Conservation (phyloP, 2,329 filamentous ascomycete species). For the Fusarium nurragi region DNA sequence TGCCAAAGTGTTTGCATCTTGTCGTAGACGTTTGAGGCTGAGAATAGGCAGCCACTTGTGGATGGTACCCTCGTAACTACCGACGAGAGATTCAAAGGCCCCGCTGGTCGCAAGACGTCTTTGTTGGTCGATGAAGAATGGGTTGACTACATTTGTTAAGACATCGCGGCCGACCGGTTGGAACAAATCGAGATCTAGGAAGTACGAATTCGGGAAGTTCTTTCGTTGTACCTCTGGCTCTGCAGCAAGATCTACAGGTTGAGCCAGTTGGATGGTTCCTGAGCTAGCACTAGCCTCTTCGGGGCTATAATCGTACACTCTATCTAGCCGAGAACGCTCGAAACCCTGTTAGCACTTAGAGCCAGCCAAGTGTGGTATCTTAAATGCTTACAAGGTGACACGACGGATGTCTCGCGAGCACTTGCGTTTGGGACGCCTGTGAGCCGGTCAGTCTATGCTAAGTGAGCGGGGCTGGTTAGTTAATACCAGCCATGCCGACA, state of each 20-base stretch:
- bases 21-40: not conserved
- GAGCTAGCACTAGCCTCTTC: not conserved
- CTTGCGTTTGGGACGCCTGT: not conserved
- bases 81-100: not conserved
- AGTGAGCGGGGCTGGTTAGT: not conserved
- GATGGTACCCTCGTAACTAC: not conserved
- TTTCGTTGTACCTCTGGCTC: not conserved
- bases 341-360: not conserved
- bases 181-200: not conserved
- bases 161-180: not conserved
- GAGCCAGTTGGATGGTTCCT: not conserved
- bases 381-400: not conserved
- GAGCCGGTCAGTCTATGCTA: not conserved
- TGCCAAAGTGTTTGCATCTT: rapidly evolving
- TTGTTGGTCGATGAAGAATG: rapidly evolving
- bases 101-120: not conserved
- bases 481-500: not conserved
- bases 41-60: not conserved
- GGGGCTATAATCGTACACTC: not conserved
- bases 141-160: rapidly evolving
- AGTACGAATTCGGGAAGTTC: not conserved
- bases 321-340: not conserved
- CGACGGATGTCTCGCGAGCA: not conserved
- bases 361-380: too few relatives aligned
- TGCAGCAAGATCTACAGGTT: not conserved